phyloP scores from a whole-genome alignment of 2,329 filamentous ascomycete genomes.

The Clarireedia homoeocarpa region DNA sequence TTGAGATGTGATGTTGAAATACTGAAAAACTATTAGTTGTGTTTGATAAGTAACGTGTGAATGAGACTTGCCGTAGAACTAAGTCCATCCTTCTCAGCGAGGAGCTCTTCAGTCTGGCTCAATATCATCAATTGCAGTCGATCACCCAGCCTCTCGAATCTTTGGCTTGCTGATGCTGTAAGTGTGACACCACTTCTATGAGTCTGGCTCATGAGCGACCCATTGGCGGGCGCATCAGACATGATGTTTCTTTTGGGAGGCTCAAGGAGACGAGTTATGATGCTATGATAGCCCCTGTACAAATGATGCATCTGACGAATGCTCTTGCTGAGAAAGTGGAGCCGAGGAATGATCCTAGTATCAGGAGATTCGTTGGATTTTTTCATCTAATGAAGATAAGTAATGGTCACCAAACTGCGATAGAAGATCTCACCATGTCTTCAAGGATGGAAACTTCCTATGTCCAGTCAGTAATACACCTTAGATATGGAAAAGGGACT shows the following conservation, averaged over 20 bases:
- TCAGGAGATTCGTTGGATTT: slow-evolving; percentile 34
- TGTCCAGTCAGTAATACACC: background rate
- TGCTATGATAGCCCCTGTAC: slow-evolving; percentile 51
- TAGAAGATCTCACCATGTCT: slow-evolving; percentile 20
- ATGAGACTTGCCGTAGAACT: slow-evolving; percentile 49
- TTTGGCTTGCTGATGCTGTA: slow-evolving; percentile 41
- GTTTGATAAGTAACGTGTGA: background rate
- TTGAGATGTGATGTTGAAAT: slow-evolving; percentile 70
- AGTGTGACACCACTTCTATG: slow-evolving; percentile 26
- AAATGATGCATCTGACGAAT: slow-evolving; percentile 52
- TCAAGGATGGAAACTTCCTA: slow-evolving; percentile 22
- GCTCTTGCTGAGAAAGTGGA: slow-evolving; percentile 54
- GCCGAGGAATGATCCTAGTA: slow-evolving; percentile 45
- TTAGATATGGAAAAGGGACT: background rate
- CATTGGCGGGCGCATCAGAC: slow-evolving; percentile 29
- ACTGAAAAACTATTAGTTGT: slow-evolving; percentile 38
- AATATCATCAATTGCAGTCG: slow-evolving; percentile 53
- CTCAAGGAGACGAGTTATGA: slow-evolving; percentile 49
- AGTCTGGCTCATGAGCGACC: background rate
- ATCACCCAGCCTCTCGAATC: slow-evolving; percentile 52
- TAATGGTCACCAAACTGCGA: background rate
- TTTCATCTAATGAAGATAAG: slow-evolving; percentile 23
- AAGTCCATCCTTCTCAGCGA: slow-evolving; percentile 63
- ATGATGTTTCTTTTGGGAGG: slow-evolving; percentile 22
- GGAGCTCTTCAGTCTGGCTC: slow-evolving; percentile 52